Conservation (phyloP, 768 basidiomycete genomes). For the Favolaschia claudopus region DNA sequence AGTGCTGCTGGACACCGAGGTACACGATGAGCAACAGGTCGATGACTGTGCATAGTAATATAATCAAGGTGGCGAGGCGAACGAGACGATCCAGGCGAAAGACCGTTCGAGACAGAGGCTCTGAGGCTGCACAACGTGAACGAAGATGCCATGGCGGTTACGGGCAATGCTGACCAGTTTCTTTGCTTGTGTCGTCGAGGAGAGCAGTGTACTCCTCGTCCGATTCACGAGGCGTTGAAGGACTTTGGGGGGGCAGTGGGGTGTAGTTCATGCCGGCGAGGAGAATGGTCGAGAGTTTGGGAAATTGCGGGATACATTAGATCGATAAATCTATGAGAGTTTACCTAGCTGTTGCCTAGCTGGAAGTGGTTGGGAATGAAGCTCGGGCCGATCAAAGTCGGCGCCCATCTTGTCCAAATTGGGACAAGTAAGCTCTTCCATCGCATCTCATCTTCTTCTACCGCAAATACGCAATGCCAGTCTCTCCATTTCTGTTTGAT, state of each 20-base stretch:
- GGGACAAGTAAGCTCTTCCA: too few species aligned
- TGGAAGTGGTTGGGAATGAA: too few species aligned
- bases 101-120: neutral
- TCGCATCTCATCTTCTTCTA: too few species aligned
- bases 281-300: too few species aligned
- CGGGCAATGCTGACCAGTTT: conserved; percentile 6
- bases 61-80: conserved; percentile 9
- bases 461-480: too few species aligned
- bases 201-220: conserved; percentile 9
- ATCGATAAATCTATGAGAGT: neutral
- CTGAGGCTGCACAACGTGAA: neutral
- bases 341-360: too few species aligned
- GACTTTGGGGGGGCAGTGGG: neutral
- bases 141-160: neutral
- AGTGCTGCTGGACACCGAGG: conserved; percentile 13
- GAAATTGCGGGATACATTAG: neutral
- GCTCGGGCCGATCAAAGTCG: too few species aligned
- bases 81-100: conserved; percentile 11
- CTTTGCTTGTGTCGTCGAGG: conserved; percentile 3
- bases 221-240: neutral
- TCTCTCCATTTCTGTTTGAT: too few species aligned
- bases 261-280: conserved; percentile 9
- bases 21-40: conserved; percentile 18
- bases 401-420: too few species aligned
- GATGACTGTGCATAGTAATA: conserved; percentile 14